Evolutionary conservation across 805 yeast genomes (phyloP), one percentile per base, ranked within the genome.

Genomic region (Nakazawaea ishiwadae): DNA sequence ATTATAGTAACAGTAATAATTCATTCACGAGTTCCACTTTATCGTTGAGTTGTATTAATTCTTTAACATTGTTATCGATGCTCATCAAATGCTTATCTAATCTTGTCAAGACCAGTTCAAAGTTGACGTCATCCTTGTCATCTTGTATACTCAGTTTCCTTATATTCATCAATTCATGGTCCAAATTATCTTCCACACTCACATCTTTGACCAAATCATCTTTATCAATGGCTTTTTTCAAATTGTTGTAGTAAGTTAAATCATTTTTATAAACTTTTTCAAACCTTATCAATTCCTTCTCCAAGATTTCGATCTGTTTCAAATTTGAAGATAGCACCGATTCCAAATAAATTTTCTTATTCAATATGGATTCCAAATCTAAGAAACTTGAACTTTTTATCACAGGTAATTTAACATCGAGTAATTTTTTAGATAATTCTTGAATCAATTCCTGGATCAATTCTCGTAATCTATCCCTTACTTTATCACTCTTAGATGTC

Each of bases 301-400:
- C 41, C 31, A 42, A 28, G 4, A 37, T 18, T 5, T 37, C 38
- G 4, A 37, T 31, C 24, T 42, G 45, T n/a, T 37, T 33, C 38
- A 42, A 37, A 27, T 42, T 42, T 8, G 39, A 35, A 5, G 45
- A 42, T 19, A 42, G 21, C 5, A 42, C 38, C 5, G 45, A 31
- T 21, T 42, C 45, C 18, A 42, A 12, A 33, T 42, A 42, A 10
- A 42, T 15, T 20, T 42, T 42, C 31, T 42, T 36, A 26, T 21
- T 37, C 14, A 27, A 5, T 2, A 28, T 4, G 8, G 24, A 5
- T 11, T 42, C 40, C 11, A 42, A 15, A 28, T 37, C 37, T 6
- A 42, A 31, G 9, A 29, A 24, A 6, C 28, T 12, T 4, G 32
- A 6, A 12, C 20, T 21, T 17, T 28, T 27, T 5, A 37, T 9